Evolutionary conservation across 2,329 filamentous ascomycete species (phyloP).

Genomic region (Exserohilum rostratum): DNA sequence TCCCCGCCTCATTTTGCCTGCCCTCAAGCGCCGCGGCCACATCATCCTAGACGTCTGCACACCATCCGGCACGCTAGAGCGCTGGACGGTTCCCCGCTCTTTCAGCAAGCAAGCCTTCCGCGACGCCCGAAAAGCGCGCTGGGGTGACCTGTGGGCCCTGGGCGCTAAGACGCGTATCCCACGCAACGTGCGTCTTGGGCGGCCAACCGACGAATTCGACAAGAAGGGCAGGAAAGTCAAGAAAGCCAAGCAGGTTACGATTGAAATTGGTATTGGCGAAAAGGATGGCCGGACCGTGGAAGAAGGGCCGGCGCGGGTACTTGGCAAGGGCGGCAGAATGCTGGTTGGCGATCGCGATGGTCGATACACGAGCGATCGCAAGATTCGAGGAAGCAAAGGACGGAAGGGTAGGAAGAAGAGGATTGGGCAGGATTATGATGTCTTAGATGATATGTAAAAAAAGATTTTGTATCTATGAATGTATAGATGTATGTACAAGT

Average conservation of each 20-base stretch:
- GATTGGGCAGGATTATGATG: conserved; percentile 9
- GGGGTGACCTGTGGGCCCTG: conserved; percentile 95
- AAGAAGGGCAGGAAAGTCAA: conserved; percentile 48
- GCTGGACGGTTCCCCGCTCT: conserved; percentile 88
- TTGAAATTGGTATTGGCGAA: conserved; percentile 39
- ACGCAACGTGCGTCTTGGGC: conserved; percentile 66
- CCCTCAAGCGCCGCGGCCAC: conserved; percentile 87
- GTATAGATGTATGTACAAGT: conserved; percentile 8
- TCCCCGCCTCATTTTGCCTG: conserved; percentile 77
- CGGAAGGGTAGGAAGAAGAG: conserved; percentile 49
- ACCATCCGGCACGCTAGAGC: conserved; percentile 80
- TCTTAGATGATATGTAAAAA: conserved; percentile 30
- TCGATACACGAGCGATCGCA: conserved; percentile 39
- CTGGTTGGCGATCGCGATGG: conserved; percentile 39
- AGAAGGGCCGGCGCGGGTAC: conserved; percentile 23
- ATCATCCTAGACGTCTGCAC: conserved; percentile 92
- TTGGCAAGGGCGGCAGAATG: conserved; percentile 27
- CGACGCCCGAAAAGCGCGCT: conserved; percentile 85
- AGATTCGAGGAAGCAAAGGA: conserved; percentile 46
- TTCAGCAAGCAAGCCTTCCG: conserved; percentile 84
- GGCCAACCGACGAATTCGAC: conserved; percentile 48
- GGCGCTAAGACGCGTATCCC: conserved; percentile 83
- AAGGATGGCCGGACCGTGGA: conserved; percentile 29
- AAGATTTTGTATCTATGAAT: conserved; percentile 1
- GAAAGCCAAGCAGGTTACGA: conserved; percentile 36